Evolutionary conservation across 1,139 yeast genomes (phyloP).

Genomic region (Pneumocystis jirovecii): DNA sequence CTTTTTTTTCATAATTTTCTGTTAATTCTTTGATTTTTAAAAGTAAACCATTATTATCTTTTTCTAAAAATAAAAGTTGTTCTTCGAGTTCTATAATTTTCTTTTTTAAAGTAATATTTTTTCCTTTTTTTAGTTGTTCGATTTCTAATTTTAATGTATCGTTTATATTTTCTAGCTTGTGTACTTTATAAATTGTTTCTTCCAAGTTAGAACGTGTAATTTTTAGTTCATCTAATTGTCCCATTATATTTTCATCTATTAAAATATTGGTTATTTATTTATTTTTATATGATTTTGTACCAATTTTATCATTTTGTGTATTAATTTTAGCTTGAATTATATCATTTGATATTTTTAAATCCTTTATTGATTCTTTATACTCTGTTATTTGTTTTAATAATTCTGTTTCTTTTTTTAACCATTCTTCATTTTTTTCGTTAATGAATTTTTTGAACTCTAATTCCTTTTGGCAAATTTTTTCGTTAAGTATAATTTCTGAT

Average conservation of each 20-base stretch:
- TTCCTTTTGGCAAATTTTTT: conserved; percentile 25
- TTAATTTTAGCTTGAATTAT: conserved; percentile 20
- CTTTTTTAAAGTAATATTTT: conserved; percentile 21
- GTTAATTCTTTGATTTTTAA: conserved; percentile 37
- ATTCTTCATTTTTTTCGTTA: conserved; percentile 26
- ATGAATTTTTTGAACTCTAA: conserved; percentile 26
- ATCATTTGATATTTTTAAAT: conserved; percentile 30
- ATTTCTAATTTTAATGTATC: conserved; percentile 48
- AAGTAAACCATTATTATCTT: conserved; percentile 17
- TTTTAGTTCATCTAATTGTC: conserved; percentile 40
- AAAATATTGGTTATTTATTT: conserved; percentile 13
- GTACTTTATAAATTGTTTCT: conserved; percentile 46
- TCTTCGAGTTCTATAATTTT: neutral
- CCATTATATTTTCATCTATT: conserved; percentile 17
- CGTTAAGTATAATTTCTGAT: conserved; percentile 21
- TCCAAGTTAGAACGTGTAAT: conserved; percentile 63
- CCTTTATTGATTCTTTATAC: conserved; percentile 23
- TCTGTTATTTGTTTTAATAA: conserved; percentile 31
- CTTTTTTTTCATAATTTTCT: conserved; percentile 5
- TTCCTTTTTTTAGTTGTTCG: conserved; percentile 29
- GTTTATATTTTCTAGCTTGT: conserved; percentile 66
- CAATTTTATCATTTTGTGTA: conserved; percentile 14
- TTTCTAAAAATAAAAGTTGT: neutral
- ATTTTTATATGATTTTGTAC: conserved; percentile 13
- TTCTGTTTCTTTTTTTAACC: conserved; percentile 32